A percentile compares a stretch with the other conserved stretches of the same genome.
These are phyloP conservation scores for Fusarium burgessii DNA, from an alignment of 2,329 filamentous ascomycete species.

Conservation along the genomic window DNA sequence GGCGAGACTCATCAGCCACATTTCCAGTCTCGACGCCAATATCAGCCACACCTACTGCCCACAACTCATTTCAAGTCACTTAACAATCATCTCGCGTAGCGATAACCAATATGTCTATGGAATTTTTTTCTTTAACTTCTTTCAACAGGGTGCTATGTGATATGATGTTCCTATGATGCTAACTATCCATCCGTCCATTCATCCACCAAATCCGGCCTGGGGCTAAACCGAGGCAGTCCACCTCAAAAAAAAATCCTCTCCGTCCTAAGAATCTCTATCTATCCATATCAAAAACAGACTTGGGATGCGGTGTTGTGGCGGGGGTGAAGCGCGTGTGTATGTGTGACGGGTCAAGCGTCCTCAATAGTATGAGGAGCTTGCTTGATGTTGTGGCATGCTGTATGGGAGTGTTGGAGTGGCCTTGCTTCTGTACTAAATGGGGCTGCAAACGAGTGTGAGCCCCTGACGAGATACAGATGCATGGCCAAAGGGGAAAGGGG, in stretches of 20 bases:
- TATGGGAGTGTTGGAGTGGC: constrained; percentile 30
- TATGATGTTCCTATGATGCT: constrained; percentile 44
- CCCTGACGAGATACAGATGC: constrained; percentile 18
- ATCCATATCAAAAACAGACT: constrained; percentile 36
- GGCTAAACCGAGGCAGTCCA: constrained; percentile 31
- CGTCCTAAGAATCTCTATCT: constrained; percentile 39
- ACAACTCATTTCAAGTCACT: neutral
- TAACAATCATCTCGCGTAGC: neutral
- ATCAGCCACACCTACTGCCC: constrained; percentile 29
- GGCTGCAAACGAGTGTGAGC: constrained; percentile 31
- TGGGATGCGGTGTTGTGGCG: constrained; percentile 34
- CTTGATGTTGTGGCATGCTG: constrained; percentile 41
- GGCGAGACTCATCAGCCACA: constrained; percentile 22
- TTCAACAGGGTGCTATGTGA: constrained; percentile 44
- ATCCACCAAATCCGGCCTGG: constrained; percentile 36
- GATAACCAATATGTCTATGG: constrained; percentile 34
- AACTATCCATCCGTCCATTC: constrained; percentile 46
- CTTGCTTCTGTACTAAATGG: constrained; percentile 14
- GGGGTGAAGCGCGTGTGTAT: constrained; percentile 32
- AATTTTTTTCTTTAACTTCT: constrained; percentile 44
- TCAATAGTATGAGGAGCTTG: constrained; percentile 31
- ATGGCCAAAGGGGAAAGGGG: constrained; percentile 27
- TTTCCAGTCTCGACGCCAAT: neutral
- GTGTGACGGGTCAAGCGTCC: constrained; percentile 22
- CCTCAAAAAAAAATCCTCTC: constrained; percentile 32